phyloP scores from a whole-genome alignment of 257 asterid species.

The Solanum paucissectum region DNA sequence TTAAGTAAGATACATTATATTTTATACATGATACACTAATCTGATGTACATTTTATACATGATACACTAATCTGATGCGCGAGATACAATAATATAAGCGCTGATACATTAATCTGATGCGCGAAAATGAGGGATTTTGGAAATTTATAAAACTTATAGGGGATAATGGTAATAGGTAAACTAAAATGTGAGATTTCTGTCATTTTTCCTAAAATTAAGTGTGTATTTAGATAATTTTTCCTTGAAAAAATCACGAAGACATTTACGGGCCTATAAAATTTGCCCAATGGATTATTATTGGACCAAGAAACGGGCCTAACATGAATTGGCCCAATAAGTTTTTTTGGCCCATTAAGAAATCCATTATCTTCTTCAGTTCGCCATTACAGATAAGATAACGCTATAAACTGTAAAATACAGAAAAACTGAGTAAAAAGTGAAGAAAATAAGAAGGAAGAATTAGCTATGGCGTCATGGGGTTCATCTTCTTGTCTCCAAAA shows the following conservation, averaged over 20 bases:
- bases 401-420: neutral
- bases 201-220: too few relatives aligned
- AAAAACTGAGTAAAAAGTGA: neutral
- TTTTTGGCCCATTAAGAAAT: neutral
- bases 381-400: neutral
- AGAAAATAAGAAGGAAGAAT: neutral
- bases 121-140: too few relatives aligned
- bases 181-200: too few relatives aligned
- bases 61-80: too few relatives aligned
- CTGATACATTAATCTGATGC: too few relatives aligned
- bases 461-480: conserved; percentile 59
- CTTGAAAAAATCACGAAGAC: neutral
- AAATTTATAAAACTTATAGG: too few relatives aligned
- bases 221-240: too few relatives aligned
- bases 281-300: neutral
- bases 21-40: too few relatives aligned
- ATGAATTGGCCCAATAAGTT: neutral
- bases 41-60: too few relatives aligned
- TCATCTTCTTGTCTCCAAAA: conserved; percentile 58
- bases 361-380: neutral
- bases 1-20: too few relatives aligned
- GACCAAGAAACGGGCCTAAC: neutral
- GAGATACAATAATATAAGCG: too few relatives aligned
- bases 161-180: too few relatives aligned
- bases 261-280: neutral